phyloP scores from a whole-genome alignment of 2,329 filamentous ascomycete species.

The Fusarium oligoseptatum region DNA sequence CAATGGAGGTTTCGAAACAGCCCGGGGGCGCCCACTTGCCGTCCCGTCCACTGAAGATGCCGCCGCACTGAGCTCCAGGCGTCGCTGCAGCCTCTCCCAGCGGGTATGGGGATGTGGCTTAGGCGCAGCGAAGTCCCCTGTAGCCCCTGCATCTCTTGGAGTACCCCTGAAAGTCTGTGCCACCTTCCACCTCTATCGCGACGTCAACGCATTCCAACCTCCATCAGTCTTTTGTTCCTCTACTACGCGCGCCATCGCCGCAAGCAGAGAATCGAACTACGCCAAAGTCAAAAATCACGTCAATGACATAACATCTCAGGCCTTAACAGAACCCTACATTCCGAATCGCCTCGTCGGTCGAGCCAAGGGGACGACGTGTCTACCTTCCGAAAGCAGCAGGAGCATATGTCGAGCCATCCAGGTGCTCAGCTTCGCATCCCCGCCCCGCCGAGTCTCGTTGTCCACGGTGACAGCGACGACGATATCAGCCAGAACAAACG shows the following conservation, averaged over 20 bases:
- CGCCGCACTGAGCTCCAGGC: neutral
- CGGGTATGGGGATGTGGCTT: slow-evolving; percentile 37
- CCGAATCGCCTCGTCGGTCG: slow-evolving; percentile 17
- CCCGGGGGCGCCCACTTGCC: neutral
- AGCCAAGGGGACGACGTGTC: slow-evolving; percentile 30
- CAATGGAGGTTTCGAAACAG: slow-evolving; percentile 9
- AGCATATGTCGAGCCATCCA: slow-evolving; percentile 40
- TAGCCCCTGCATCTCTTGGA: slow-evolving; percentile 34
- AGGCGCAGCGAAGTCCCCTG: slow-evolving; percentile 5
- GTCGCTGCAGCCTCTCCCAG: neutral
- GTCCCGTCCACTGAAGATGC: neutral
- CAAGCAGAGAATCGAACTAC: slow-evolving; percentile 19
- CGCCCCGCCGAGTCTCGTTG: slow-evolving; percentile 45
- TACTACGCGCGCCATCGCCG: slow-evolving; percentile 31
- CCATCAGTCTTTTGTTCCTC: slow-evolving; percentile 6
- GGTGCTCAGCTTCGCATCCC: slow-evolving; percentile 35
- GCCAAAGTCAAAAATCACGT: slow-evolving; percentile 13
- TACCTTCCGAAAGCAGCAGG: slow-evolving; percentile 30
- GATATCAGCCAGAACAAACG: slow-evolving; percentile 17
- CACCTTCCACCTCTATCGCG: slow-evolving; percentile 32
- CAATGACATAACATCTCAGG: slow-evolving; percentile 11
- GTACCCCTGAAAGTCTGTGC: slow-evolving; percentile 37
- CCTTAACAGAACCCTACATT: slow-evolving; percentile 8
- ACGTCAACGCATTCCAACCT: slow-evolving; percentile 38
- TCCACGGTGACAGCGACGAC: slow-evolving; percentile 40